Percentiles rank a stretch among this genome's conserved stretches.
phyloP scores from a whole-genome alignment of 768 basidiomycete species.

The Mycena epipterygia region DNA sequence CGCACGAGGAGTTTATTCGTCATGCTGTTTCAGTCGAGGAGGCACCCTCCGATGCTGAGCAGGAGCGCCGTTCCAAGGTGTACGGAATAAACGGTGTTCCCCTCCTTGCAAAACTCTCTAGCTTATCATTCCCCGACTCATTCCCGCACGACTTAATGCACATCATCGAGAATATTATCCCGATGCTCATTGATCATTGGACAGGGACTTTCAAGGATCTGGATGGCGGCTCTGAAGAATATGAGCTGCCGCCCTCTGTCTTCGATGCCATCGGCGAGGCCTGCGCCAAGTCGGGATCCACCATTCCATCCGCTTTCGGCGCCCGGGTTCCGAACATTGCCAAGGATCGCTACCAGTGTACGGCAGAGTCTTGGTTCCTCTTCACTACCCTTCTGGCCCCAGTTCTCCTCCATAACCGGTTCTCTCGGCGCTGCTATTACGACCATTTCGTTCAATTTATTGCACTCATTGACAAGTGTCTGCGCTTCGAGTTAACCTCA shows the following conservation, averaged over 20 bases:
- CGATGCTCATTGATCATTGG: slow-evolving; percentile 49
- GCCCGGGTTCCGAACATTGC: slow-evolving; percentile 43
- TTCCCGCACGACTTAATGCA: slow-evolving; percentile 58
- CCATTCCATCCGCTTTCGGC: slow-evolving; percentile 48
- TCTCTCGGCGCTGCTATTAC: slow-evolving; percentile 1
- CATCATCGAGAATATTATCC: slow-evolving; percentile 51
- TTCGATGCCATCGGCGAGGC: slow-evolving; percentile 51
- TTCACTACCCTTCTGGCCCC: slow-evolving; percentile 47
- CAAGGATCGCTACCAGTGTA: slow-evolving; percentile 38
- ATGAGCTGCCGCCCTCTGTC: slow-evolving; percentile 37
- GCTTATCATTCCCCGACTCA: slow-evolving; percentile 39
- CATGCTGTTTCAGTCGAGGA: neutral
- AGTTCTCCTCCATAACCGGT: slow-evolving; percentile 30
- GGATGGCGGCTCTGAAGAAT: slow-evolving; percentile 36
- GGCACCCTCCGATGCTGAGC: neutral
- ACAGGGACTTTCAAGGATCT: slow-evolving; percentile 49
- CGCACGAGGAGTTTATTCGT: slow-evolving; percentile 14
- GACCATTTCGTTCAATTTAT: slow-evolving; percentile 13
- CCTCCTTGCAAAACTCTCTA: slow-evolving; percentile 34
- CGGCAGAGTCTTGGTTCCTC: slow-evolving; percentile 48
- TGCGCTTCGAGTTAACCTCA: neutral
- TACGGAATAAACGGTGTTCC: slow-evolving; percentile 44
- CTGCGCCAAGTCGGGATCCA: slow-evolving; percentile 39
- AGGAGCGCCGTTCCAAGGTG: slow-evolving; percentile 6
- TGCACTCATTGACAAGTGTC: neutral